Conservation (phyloP, 2,329 filamentous ascomycete genomes). For the Ophiostoma perfectum region DNA sequence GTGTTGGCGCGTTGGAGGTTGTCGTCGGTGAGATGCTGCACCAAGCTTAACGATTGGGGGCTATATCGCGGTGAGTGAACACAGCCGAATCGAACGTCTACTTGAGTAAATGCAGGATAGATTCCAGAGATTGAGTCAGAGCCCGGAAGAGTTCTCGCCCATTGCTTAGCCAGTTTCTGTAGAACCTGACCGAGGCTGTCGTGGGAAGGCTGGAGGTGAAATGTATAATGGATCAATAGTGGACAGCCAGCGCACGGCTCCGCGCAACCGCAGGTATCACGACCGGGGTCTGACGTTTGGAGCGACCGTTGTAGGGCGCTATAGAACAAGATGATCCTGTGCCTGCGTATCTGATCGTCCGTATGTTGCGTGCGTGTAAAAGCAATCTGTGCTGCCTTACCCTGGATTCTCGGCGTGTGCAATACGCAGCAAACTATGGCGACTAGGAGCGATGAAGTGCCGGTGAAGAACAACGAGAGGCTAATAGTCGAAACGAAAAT, state of each 20-base stretch:
- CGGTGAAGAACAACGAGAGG: not conserved
- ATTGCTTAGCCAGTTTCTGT: not conserved
- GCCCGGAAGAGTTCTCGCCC: not conserved
- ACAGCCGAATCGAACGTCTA: not conserved
- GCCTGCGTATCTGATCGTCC: not conserved
- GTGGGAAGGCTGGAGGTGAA: not conserved
- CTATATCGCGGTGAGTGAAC: not conserved
- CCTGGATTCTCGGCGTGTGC: not conserved
- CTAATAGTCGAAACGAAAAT: not conserved
- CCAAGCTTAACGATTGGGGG: not conserved
- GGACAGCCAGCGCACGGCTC: constrained; percentile 15
- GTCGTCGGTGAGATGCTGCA: not conserved
- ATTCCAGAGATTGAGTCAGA: not conserved
- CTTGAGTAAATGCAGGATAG: not conserved
- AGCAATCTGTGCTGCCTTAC: not conserved
- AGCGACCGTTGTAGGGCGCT: not conserved
- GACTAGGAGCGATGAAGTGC: not conserved
- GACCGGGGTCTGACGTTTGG: not conserved
- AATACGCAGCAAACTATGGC: not conserved
- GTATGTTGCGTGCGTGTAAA: no score
- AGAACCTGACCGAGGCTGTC: constrained; percentile 8
- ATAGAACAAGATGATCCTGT: not conserved
- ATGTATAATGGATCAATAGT: not conserved
- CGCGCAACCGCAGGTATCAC: constrained; percentile 10
- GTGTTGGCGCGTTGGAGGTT: not conserved